phyloP scores from a whole-genome alignment of 805 yeast species.

The Suhomyces vadensis region DNA sequence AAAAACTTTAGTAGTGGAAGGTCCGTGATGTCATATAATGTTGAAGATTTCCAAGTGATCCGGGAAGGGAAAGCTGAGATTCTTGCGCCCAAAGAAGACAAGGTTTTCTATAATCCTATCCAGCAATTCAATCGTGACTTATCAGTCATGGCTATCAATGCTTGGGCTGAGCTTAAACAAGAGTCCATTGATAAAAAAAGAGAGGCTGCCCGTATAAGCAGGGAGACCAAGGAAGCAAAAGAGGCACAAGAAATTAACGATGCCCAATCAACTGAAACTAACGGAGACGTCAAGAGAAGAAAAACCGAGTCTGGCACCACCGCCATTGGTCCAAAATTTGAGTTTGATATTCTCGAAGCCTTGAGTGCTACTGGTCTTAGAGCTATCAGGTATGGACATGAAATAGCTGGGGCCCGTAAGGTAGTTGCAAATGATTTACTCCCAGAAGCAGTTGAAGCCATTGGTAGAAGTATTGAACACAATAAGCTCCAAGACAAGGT shows the following conservation, averaged over 20 bases:
- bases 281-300: constrained; percentile 21
- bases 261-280: constrained; percentile 26
- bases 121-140: constrained; percentile 96
- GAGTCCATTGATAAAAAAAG: constrained; percentile 32
- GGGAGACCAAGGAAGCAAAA: constrained; percentile 14
- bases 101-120: constrained; percentile 92
- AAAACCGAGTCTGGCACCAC: neutral
- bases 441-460: constrained; percentile 81
- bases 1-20: neutral
- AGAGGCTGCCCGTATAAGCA: too few species aligned
- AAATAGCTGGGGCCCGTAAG: constrained; percentile 70
- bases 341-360: constrained; percentile 78
- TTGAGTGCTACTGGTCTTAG: constrained; percentile 93
- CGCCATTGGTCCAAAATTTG: constrained; percentile 6
- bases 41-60: constrained; percentile 35
- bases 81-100: constrained; percentile 75
- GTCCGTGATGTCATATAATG: constrained; percentile 14
- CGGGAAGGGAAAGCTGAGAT: constrained; percentile 85
- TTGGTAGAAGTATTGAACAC: constrained; percentile 66
- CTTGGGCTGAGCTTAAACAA: constrained; percentile 72
- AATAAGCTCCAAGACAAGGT: constrained; percentile 63
- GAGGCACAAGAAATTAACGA: constrained; percentile 13
- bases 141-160: constrained; percentile 78
- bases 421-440: constrained; percentile 90
- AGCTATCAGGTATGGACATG: constrained; percentile 91